Evolutionary conservation across 2,329 filamentous ascomycete genomes (phyloP), one percentile per base, ranked within the genome.

Genomic region (Cryoendolithus antarcticus): DNA sequence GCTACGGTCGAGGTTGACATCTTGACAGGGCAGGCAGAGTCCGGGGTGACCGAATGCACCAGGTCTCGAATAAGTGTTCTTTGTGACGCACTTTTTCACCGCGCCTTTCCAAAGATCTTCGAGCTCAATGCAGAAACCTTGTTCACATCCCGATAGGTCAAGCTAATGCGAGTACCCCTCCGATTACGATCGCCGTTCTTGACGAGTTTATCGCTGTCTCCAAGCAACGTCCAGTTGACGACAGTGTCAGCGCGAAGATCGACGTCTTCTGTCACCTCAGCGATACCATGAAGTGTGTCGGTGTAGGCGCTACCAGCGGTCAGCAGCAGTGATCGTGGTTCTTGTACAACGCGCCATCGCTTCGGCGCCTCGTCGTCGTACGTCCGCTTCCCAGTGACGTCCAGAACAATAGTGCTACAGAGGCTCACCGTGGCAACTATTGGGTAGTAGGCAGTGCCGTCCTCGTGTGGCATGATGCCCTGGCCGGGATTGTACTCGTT

Each of bases 391-490:
- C 49, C 45, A 4, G 82, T 77, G 9, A 96, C 66, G 50, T 93
- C 80, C 37, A 96, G 67, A 42, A 89, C 85, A 6, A 93, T 66
- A 35, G 75, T 75, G 7, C 76, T 75, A 0, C 85, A 85, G 6
- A 98, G 65, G 62, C 85, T 93, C 46, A 96, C 80, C 2, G 91
- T 96, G 47, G 86, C 91, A 9, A 95, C 89, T 9, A 93, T 77
- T 1, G 82, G 82, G 55, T 82, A 74, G 57, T 98, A 98, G 7
- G 89, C 85, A 6, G 74, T 65, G 2, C 89, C 91, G 59, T 98
- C 89, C 68, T 95, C 91, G 59, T 96, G 89, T 34, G 88, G 80
- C 84, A 95, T 93, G 48, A 96, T 96, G n/a, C 89, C 89, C 46
- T 94, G 75, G 2, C 84, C 85, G 0, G 84, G 77, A 1, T 71